These are phyloP conservation scores for Epichloe typhina DNA, from an alignment of 2,329 filamentous ascomycete genomes.

Conservation along the genomic window DNA sequence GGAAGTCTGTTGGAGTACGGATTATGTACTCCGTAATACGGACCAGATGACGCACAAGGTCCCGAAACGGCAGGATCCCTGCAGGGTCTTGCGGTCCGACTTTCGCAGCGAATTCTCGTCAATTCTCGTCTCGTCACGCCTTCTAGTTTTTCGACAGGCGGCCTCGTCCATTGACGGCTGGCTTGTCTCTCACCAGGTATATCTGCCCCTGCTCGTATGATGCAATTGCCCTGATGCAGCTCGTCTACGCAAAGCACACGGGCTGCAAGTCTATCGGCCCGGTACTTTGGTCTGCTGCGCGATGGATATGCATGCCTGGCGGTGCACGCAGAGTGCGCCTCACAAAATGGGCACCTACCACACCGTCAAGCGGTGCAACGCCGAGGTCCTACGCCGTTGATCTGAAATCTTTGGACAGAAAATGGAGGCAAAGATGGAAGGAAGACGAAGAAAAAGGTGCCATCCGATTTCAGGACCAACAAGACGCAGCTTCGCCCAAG, in stretches of 20 bases:
- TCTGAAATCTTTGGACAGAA: conserved; percentile 30
- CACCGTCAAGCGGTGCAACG: not conserved
- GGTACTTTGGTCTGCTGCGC: conserved; percentile 4
- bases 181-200: not conserved
- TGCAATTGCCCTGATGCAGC: conserved; percentile 16
- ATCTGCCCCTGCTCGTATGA: conserved; percentile 6
- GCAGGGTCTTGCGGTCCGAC: not conserved
- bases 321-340: not conserved
- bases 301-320: conserved; percentile 1
- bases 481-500: conserved; percentile 16
- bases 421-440: conserved; percentile 39
- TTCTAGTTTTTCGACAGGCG: not conserved
- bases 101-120: not conserved
- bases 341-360: not conserved
- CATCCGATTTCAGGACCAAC: conserved; percentile 7
- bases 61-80: conserved; percentile 4
- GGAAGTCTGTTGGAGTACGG: too few species aligned
- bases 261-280: conserved; percentile 9
- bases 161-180: not conserved
- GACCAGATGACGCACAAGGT: not conserved
- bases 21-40: too few species aligned
- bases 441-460: conserved; percentile 10
- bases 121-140: not conserved
- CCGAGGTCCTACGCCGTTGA: conserved; percentile 31
- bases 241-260: conserved; percentile 14